Conservation (phyloP, 192 early-diverging fungal species). For the Funneliformis mosseae region DNA sequence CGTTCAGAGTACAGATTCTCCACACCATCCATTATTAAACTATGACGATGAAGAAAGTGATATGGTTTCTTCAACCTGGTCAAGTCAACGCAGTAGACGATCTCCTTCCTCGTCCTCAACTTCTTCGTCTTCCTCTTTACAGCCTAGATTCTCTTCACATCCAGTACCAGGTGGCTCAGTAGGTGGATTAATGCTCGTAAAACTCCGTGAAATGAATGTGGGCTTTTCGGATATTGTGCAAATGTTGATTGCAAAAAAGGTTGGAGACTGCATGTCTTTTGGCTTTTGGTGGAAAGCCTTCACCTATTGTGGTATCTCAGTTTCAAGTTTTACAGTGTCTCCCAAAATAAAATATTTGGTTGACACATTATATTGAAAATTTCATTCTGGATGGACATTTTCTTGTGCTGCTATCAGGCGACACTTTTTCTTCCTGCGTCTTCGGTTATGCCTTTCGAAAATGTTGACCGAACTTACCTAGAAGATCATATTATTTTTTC, state of each 20-base stretch:
- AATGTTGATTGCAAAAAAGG: constrained; percentile 25
- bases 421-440: constrained; percentile 29
- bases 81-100: background rate
- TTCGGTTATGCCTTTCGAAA: background rate
- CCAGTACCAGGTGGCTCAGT: constrained; percentile 22
- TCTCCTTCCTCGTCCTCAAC: background rate
- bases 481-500: constrained; percentile 28
- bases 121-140: constrained; percentile 10
- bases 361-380: background rate
- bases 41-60: constrained; percentile 25
- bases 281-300: background rate
- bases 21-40: constrained; percentile 13
- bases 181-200: constrained; percentile 7
- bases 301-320: background rate
- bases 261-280: constrained; percentile 17
- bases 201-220: constrained; percentile 27
- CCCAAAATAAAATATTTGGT: constrained; percentile 3
- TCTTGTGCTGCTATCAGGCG: constrained; percentile 16
- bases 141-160: background rate
- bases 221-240: constrained; percentile 13
- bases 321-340: background rate
- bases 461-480: background rate
- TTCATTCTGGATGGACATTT: background rate
- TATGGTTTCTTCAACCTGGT: background rate
- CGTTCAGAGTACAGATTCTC: constrained; percentile 6